A percentile compares a stretch with the other conserved stretches of the same genome.
Evolutionary conservation across 176 grass and related monocot species (phyloP).

Genomic region (Chloris gayana): DNA sequence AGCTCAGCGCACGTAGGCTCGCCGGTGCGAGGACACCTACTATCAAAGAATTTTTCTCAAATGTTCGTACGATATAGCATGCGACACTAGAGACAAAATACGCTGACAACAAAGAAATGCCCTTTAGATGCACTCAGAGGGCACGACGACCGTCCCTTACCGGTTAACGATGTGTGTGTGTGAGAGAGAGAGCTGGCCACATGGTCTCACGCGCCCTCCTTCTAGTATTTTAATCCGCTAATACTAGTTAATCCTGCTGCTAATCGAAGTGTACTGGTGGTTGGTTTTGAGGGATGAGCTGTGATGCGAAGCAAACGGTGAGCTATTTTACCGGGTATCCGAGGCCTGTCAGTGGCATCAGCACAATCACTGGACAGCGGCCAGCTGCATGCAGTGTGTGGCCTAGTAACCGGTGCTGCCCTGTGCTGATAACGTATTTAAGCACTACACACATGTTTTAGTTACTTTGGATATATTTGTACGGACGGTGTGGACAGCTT

Average conservation of each 20-base stretch:
- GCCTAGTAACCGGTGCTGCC: slow-evolving; percentile 11
- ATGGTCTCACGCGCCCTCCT: slow-evolving; percentile 35
- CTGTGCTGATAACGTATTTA: slow-evolving; percentile 20
- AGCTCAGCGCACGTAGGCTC: slow-evolving; percentile 12
- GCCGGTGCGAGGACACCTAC: not conserved
- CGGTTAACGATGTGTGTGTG: slow-evolving; percentile 24
- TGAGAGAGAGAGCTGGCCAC: slow-evolving; percentile 16
- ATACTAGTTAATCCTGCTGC: not conserved
- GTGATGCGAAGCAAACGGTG: not conserved
- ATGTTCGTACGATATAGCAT: slow-evolving; percentile 3
- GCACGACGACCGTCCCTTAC: slow-evolving; percentile 19
- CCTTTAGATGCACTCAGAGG: slow-evolving; percentile 9
- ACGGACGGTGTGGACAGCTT: not conserved
- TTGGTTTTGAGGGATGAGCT: not conserved
- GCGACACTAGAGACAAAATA: slow-evolving; percentile 40
- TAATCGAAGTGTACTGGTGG: not conserved
- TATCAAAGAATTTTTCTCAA: not conserved
- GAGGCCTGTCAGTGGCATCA: slow-evolving; percentile 1
- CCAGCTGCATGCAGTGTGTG: not conserved
- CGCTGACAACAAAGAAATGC: slow-evolving; percentile 8
- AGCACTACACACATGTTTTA: not conserved
- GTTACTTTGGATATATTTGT: not conserved
- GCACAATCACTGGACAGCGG: not conserved
- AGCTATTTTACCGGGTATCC: slow-evolving; percentile 31
- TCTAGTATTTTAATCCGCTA: slow-evolving; percentile 19